A percentile compares a stretch with the other conserved stretches of the same genome.
Conservation (phyloP, 768 basidiomycete species). For the Rhodotorula sphaerocarpa region DNA sequence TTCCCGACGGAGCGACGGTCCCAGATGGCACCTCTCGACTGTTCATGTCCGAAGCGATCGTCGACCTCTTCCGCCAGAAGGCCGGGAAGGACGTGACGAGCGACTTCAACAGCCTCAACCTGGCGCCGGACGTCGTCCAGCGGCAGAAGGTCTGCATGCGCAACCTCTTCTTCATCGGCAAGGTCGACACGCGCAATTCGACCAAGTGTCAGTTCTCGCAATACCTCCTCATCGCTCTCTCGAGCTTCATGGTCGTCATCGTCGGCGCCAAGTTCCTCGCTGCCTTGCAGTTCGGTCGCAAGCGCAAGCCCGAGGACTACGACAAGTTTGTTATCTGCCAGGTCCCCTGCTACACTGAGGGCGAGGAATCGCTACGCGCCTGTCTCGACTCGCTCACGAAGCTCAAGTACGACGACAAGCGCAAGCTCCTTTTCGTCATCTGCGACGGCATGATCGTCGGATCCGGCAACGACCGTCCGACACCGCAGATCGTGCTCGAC, state of each 20-base stretch:
- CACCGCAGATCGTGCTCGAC: constrained; percentile 90
- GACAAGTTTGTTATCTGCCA: constrained; percentile 95
- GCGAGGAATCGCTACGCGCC: constrained; percentile 67
- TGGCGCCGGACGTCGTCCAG: constrained; percentile 56
- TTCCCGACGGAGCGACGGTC: constrained; percentile 32
- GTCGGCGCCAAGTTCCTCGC: constrained; percentile 95
- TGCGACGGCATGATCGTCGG: constrained; percentile 99
- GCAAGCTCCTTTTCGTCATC: constrained; percentile 82
- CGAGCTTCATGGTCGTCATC: constrained; percentile 83
- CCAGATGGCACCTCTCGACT: constrained; percentile 48
- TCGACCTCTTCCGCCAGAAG: constrained; percentile 66
- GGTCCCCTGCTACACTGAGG: constrained; percentile 98
- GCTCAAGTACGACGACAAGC: constrained; percentile 96
- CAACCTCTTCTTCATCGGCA: constrained; percentile 84
- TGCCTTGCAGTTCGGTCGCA: constrained; percentile 69
- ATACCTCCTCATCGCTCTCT: constrained; percentile 81
- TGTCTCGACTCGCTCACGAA: constrained; percentile 92
- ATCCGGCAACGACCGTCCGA: constrained; percentile 90
- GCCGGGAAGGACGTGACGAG: constrained; percentile 78
- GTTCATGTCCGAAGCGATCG: constrained; percentile 65
- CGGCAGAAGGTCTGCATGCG: constrained; percentile 80
- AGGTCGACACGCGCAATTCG: constrained; percentile 83
- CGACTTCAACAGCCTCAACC: constrained; percentile 54
- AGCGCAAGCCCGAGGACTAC: constrained; percentile 81
- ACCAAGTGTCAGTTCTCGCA: constrained; percentile 84